phyloP scores from a whole-genome alignment of 345 rosid genomes.

The Eutrema yunnanense region DNA sequence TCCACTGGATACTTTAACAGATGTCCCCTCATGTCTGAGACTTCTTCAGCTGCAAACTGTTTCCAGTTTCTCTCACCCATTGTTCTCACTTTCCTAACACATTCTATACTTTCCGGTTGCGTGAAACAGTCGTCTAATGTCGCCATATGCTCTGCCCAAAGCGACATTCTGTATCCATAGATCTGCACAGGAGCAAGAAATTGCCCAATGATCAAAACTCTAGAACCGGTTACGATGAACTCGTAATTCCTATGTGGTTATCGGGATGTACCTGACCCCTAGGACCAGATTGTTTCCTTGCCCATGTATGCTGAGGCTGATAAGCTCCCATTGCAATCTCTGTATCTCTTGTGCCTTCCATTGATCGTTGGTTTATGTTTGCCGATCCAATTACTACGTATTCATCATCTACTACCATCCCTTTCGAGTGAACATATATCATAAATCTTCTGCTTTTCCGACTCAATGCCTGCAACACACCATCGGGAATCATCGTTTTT shows the following conservation, averaged over 20 bases:
- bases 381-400: slow-evolving; percentile 81
- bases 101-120: slow-evolving; percentile 66
- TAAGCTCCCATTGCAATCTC: slow-evolving; percentile 96
- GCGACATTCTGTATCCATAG: slow-evolving; percentile 80
- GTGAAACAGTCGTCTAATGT: slow-evolving; percentile 55
- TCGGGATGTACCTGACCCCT: slow-evolving; percentile 50
- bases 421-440: slow-evolving; percentile 90
- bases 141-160: slow-evolving; percentile 89
- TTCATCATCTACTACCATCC: slow-evolving; percentile 92
- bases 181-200: slow-evolving; percentile 35
- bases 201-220: not conserved
- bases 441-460: slow-evolving; percentile 64
- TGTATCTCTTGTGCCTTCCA: slow-evolving; percentile 88
- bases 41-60: slow-evolving; percentile 52
- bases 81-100: slow-evolving; percentile 58
- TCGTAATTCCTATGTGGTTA: not conserved
- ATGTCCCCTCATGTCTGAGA: slow-evolving; percentile 69
- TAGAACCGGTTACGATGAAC: not conserved
- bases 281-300: slow-evolving; percentile 43
- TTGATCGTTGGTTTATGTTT: slow-evolving; percentile 85
- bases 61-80: slow-evolving; percentile 66
- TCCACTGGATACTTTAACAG: slow-evolving; percentile 78
- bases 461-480: slow-evolving; percentile 38
- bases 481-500: not conserved
- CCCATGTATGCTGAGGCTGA: slow-evolving; percentile 68